Percentiles rank a stretch among this genome's conserved stretches.
These are phyloP conservation scores for Epichloe typhina DNA, from an alignment of 2,329 filamentous ascomycete genomes.

Conservation along the genomic window DNA sequence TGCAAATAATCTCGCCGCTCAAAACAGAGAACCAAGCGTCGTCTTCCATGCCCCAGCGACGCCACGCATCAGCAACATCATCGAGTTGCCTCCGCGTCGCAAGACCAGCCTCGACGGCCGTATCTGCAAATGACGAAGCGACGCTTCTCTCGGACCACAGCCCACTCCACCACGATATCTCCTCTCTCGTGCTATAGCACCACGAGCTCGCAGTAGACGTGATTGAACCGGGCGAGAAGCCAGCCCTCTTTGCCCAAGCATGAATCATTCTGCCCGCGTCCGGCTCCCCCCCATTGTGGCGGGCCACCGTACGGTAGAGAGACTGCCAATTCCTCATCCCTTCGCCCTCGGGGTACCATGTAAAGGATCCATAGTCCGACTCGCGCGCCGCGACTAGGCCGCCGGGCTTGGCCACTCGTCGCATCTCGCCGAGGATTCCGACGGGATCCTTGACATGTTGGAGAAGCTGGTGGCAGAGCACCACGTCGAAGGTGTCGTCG, in stretches of 20 bases:
- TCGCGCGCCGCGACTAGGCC: conserved; percentile 24
- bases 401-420: conserved; percentile 25
- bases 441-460: conserved; percentile 24
- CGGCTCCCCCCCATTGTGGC: conserved; percentile 11
- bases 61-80: conserved; percentile 2
- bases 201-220: conserved; percentile 9
- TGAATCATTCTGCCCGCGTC: conserved; percentile 12
- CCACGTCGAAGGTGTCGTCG: conserved; percentile 26
- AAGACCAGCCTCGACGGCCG: conserved; percentile 1
- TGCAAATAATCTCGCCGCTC: conserved; percentile 4
- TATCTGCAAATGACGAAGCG: conserved; percentile 5
- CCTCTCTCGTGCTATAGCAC: conserved; percentile 11
- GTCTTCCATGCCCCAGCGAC: conserved; percentile 6
- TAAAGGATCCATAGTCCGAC: conserved; percentile 9
- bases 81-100: conserved; percentile 4
- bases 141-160: conserved; percentile 11
- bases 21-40: conserved; percentile 6
- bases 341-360: conserved; percentile 12
- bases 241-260: conserved; percentile 11
- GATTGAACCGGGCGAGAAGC: conserved; percentile 8
- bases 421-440: conserved; percentile 23
- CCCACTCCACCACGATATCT: conserved; percentile 12
- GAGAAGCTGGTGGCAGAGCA: conserved; percentile 26
- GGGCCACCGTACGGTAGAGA: conserved; percentile 9
- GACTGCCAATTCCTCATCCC: conserved; percentile 10